Base-by-base conservation (phyloP, 2,329 filamentous ascomycete genomes). In the Bertia moriformis region DNA sequence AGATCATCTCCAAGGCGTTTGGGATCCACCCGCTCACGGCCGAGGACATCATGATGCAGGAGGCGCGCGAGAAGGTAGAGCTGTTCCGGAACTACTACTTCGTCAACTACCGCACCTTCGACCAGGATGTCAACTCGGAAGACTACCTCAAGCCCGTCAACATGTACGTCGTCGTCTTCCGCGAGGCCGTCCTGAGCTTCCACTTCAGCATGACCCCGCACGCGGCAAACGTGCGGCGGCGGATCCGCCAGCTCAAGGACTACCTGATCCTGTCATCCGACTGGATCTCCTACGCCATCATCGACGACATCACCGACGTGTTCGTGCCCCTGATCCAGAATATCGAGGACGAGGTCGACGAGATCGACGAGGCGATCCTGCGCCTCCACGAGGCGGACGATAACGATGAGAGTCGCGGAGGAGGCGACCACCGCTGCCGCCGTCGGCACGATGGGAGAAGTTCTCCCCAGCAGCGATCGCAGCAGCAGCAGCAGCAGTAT, bases 11-110 rank as follows among this genome's bases (percentile, higher is more conserved):
- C 20, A 93, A 93, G 53, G 73, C 91, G 0, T 98, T 98, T 54
- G 86, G 87, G 14, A 95, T 98, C 43, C 91, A 98, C 60, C 88
- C 91, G 1, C 64, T 98, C 42, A 96, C 91, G 0, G 81, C 86
- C 2, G 91, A 98, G 58, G 91, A 98, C 54, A 95, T 98, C 50
- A 81, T 96, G 71, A 80, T 95, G 65, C 86, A 96, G 56, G 91
- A 98, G 62, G 84, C 88, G 30, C 88, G 91, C 17, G 91, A 98
- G 54, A 98, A 98, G 61, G 91, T 98, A 1, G 91, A 98, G 57
- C 69, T 98, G 1, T 98, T 98, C 66, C 80, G 85, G 22, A 83
- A 93, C 55, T 98, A 98, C 62, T 98, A 98, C 59, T 95, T 98
- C 51, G 85, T 98, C 61, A 96, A 94, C 57, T 98, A 98, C 58